Evolutionary conservation across 1,284 basidiomycete genomes (phyloP).

Genomic region (Boletus hoseneyae): DNA sequence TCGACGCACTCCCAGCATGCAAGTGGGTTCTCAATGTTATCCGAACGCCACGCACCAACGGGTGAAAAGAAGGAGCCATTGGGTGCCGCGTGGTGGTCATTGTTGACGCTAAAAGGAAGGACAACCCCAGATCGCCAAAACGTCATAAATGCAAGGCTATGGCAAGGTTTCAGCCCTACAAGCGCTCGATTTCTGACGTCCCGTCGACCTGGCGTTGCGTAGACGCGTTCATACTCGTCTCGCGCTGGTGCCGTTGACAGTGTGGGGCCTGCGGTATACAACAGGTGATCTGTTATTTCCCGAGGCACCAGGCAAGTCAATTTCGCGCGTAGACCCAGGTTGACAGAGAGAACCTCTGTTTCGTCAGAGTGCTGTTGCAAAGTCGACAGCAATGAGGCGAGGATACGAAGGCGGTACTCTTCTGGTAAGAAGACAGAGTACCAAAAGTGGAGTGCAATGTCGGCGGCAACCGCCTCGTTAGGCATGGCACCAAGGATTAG

Average conservation of each 20-base stretch:
- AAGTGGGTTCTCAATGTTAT: conserved; percentile 34
- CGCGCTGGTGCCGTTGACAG: conserved; percentile 20
- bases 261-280: conserved; percentile 27
- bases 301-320: conserved; percentile 28
- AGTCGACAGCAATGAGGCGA: conserved; percentile 14
- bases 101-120: conserved; percentile 40
- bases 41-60: conserved; percentile 31
- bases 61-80: conserved; percentile 39
- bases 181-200: conserved; percentile 36
- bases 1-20: conserved; percentile 41
- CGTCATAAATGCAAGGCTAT: conserved; percentile 38
- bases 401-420: conserved; percentile 27
- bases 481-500: conserved; percentile 33
- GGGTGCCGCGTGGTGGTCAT: conserved; percentile 34
- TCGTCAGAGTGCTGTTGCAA: conserved; percentile 18
- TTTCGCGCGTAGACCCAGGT: conserved; percentile 21
- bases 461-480: conserved; percentile 31
- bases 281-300: conserved; percentile 31
- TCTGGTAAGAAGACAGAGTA: conserved; percentile 39
- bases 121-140: conserved; percentile 40
- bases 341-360: conserved; percentile 15
- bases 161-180: conserved; percentile 33
- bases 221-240: conserved; percentile 25
- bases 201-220: conserved; percentile 29
- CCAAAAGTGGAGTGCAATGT: conserved; percentile 44